Percentiles rank a stretch among this genome's conserved stretches.
These are phyloP conservation scores for Candida sanyaensis DNA, from an alignment of 1,139 yeast species.

Conservation along the genomic window DNA sequence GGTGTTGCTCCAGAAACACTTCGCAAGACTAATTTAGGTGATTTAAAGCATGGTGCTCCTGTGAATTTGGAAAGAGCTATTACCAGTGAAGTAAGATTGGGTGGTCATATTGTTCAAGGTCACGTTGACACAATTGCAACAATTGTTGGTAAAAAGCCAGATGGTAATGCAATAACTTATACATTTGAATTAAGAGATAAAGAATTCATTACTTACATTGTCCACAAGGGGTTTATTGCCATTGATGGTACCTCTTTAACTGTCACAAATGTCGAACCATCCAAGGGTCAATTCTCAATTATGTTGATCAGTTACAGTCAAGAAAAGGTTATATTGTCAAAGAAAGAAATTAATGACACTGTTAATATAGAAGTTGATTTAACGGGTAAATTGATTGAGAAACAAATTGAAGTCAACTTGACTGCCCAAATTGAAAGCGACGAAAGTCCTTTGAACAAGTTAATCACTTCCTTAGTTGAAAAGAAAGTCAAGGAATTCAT, in stretches of 20 bases:
- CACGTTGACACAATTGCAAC: slow-evolving; percentile 90
- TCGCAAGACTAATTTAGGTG: slow-evolving; percentile 75
- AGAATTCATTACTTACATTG: slow-evolving; percentile 72
- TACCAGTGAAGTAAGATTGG: slow-evolving; percentile 76
- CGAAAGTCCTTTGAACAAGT: slow-evolving; percentile 36
- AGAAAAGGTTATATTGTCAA: slow-evolving; percentile 71
- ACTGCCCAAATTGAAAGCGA: slow-evolving; percentile 53
- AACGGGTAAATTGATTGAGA: slow-evolving; percentile 88
- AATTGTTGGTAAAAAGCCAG: slow-evolving; percentile 55
- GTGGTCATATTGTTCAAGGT: slow-evolving; percentile 98
- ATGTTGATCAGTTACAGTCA: slow-evolving; percentile 95
- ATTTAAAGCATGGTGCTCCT: slow-evolving; percentile 52
- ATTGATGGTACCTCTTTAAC: slow-evolving; percentile 95
- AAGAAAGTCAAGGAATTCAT: slow-evolving; percentile 35
- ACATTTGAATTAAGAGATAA: slow-evolving; percentile 72
- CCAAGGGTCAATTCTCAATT: slow-evolving; percentile 63
- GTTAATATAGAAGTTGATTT: slow-evolving; percentile 94
- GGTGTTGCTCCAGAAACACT: slow-evolving; percentile 95
- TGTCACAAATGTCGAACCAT: slow-evolving; percentile 71
- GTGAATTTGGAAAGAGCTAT: slow-evolving; percentile 95
- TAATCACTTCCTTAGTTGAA: slow-evolving; percentile 56
- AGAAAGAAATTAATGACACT: slow-evolving; percentile 57
- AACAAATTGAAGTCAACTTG: slow-evolving; percentile 67
- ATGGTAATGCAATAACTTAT: slow-evolving; percentile 78
- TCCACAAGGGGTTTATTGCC: slow-evolving; percentile 90